Conservation (phyloP, 164 flowering plant genomes). For the Umbilicus rupestris region DNA sequence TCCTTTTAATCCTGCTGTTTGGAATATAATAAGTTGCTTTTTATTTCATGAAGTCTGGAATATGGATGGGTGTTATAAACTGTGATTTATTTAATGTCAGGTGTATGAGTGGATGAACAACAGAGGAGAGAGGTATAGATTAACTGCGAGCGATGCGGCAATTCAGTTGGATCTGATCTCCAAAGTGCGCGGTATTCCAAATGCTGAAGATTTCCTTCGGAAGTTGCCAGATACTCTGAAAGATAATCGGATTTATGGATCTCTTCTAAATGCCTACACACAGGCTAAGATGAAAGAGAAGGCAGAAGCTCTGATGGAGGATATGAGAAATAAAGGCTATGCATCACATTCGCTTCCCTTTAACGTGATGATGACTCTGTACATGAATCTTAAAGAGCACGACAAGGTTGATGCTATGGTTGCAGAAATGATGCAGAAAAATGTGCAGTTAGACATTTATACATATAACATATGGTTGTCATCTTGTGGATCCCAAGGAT, state of each 20-base stretch:
- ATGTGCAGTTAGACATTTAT: constrained; percentile 47
- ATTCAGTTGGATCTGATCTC: constrained; percentile 76
- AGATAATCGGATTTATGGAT: constrained; percentile 62
- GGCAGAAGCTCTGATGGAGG: constrained; percentile 41
- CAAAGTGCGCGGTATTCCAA: constrained; percentile 61
- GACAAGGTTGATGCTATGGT: constrained; percentile 49
- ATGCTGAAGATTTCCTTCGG: constrained; percentile 60
- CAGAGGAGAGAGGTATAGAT: constrained; percentile 45
- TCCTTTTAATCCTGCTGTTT: neutral
- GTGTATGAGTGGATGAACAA: constrained; percentile 82
- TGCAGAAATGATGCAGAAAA: constrained; percentile 58
- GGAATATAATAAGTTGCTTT: neutral
- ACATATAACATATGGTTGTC: constrained; percentile 88
- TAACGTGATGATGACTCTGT: constrained; percentile 93
- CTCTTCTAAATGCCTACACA: constrained; percentile 74
- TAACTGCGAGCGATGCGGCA: constrained; percentile 67
- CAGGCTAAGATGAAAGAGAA: constrained; percentile 50
- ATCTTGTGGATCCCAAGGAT: constrained; percentile 51
- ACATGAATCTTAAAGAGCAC: constrained; percentile 56
- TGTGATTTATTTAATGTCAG: constrained; percentile 22
- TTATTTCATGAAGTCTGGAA: neutral
- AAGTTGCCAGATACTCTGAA: constrained; percentile 38
- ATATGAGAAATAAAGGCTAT: constrained; percentile 51
- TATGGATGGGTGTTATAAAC: neutral
- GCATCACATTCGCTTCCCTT: constrained; percentile 48